Evolutionary conservation across 768 basidiomycete species (phyloP).

Genomic region (Boletus pseudopeckii): DNA sequence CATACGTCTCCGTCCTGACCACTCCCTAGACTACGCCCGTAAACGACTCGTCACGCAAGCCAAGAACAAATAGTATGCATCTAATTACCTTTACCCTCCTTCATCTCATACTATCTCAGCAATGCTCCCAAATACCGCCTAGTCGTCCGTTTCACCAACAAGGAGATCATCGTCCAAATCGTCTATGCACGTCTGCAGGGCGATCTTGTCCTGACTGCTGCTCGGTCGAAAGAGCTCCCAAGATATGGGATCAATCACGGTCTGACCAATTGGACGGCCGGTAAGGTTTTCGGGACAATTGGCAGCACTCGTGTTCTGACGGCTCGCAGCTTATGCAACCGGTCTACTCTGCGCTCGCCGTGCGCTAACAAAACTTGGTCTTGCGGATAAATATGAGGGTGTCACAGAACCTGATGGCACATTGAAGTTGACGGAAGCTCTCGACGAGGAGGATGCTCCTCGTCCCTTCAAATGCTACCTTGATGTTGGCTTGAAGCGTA

Average conservation of each 20-base stretch:
- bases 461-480: conserved; percentile 99
- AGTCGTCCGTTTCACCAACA: conserved; percentile 99
- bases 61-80: conserved; percentile 94
- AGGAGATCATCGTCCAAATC: conserved; percentile 91
- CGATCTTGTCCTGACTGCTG: conserved; percentile 88
- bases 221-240: conserved; percentile 88
- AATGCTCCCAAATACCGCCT: conserved; percentile 98
- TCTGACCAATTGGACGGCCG: conserved; percentile 98
- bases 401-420: conserved; percentile 88
- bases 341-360: conserved; percentile 94
- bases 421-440: conserved; percentile 73
- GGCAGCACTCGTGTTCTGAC: neutral
- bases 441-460: conserved; percentile 90
- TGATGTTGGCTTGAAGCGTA: conserved; percentile 96
- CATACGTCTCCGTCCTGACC: conserved; percentile 4
- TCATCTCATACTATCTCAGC: conserved; percentile 36
- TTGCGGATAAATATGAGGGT: conserved; percentile 98
- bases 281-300: conserved; percentile 38
- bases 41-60: conserved; percentile 97
- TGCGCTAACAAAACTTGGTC: conserved; percentile 90
- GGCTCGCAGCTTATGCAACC: conserved; percentile 81
- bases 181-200: conserved; percentile 97
- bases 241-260: conserved; percentile 97
- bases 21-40: conserved; percentile 84
- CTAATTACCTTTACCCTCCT: neutral